These are phyloP conservation scores for Paracoccidioides brasiliensis DNA, from an alignment of 2,329 filamentous ascomycete genomes.

Conservation along the genomic window DNA sequence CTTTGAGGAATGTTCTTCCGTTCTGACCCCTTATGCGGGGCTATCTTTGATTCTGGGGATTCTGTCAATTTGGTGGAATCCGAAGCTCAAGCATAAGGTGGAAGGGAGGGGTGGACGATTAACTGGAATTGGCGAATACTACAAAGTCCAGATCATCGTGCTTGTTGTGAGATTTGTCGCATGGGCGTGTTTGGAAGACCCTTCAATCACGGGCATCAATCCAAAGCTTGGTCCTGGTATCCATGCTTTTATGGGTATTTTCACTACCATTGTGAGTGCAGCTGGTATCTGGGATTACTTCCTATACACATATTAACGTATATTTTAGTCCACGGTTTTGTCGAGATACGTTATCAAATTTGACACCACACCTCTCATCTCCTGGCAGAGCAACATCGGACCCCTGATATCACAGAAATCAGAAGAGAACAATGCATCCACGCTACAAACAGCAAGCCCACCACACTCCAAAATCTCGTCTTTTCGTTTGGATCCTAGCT, in stretches of 20 bases:
- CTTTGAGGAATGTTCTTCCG: constrained; percentile 18
- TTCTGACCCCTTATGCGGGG: constrained; percentile 23
- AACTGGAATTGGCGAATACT: constrained; percentile 33
- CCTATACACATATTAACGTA: constrained; percentile 12
- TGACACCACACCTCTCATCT: constrained; percentile 29
- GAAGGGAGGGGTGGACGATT: constrained; percentile 30
- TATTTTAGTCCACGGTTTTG: constrained; percentile 22
- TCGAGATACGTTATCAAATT: constrained; percentile 28
- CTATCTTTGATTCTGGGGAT: constrained; percentile 30
- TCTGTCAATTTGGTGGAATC: constrained; percentile 39
- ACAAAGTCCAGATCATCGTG: constrained; percentile 34
- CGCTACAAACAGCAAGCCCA: constrained; percentile 10
- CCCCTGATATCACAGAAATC: constrained; percentile 18
- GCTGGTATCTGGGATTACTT: background rate
- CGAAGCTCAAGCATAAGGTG: constrained; percentile 32
- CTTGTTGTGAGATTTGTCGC: constrained; percentile 32
- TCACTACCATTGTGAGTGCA: constrained; percentile 26
- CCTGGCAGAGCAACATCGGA: constrained; percentile 26
- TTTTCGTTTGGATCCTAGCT: constrained; percentile 9
- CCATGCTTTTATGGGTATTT: constrained; percentile 28
- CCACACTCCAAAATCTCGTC: constrained; percentile 10
- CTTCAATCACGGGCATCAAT: constrained; percentile 22
- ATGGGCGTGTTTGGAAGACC: constrained; percentile 32
- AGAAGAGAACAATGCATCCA: constrained; percentile 11
- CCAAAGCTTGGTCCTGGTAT: constrained; percentile 20